phyloP scores from a whole-genome alignment of 2,329 filamentous ascomycete genomes.

The Neopestalotiopsis clavispora region DNA sequence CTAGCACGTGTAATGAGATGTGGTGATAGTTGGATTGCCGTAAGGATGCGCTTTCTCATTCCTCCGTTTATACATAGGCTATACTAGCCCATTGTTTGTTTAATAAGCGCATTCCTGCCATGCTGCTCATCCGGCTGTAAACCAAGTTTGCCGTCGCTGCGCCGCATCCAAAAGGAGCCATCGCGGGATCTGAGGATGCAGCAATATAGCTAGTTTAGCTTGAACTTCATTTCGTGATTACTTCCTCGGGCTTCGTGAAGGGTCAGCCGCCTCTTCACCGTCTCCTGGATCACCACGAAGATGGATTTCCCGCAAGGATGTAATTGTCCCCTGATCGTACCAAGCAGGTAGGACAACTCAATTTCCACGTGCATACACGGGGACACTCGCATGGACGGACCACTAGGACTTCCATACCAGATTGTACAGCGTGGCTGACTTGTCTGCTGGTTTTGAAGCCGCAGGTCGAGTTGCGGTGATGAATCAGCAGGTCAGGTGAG shows the following conservation, averaged over 20 bases:
- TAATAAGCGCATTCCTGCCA: not conserved
- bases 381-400: not conserved
- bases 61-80: not conserved
- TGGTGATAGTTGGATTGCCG: not conserved
- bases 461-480: not conserved
- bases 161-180: not conserved
- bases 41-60: not conserved
- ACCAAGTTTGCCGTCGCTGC: not conserved
- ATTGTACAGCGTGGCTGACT: not conserved
- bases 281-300: not conserved
- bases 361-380: conserved; percentile 11
- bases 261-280: not conserved
- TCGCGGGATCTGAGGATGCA: conserved; percentile 9
- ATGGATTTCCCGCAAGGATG: not conserved
- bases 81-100: not conserved
- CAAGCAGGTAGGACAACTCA: conserved; percentile 8
- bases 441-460: not conserved
- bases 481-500: conserved; percentile 2
- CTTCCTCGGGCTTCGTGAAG: not conserved
- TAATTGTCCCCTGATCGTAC: not conserved
- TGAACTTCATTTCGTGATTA: not conserved
- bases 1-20: not conserved
- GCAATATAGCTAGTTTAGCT: not conserved
- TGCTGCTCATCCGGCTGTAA: not conserved
- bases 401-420: not conserved